Base-by-base conservation (phyloP, 345 rosid species). In the Eucalyptus decipiens region DNA sequence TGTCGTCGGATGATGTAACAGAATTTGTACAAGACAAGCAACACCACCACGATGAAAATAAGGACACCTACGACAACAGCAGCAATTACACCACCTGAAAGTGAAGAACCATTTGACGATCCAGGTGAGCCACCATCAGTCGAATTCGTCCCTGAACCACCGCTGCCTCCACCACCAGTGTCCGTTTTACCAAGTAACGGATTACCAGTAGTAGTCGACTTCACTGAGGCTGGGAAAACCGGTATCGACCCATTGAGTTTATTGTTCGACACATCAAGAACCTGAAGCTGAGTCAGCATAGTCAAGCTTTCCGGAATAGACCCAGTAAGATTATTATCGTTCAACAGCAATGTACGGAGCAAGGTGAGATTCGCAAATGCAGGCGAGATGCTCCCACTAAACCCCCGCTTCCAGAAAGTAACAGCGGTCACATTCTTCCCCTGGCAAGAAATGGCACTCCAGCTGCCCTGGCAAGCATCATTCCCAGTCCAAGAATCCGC, bases 401-500 rank as follows among this genome's bases (percentile, higher is more conserved):
- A 92, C 28, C 87, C 88, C 88, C 90, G 94, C 87, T 93, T 97
- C 8, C 60, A 93, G 21, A 97, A 93, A 76, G 90, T 95, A 67
- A 97, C 87, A 3, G 90, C 90, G n/a, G 87, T 90, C 72, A 97
- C 93, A 51, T 58, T 94, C 80, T 67, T 90, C 80, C 86, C 88
- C 90, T 95, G 95, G 60, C 98, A 97, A 6, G 89, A 85, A 28
- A 97, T 91, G 87, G 90, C 95, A 37, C 93, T 54, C 97, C 97
- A 96, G 23, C 43, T 6, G 43, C 89, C 86, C 43, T 37, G 43
- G 50, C 99, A 96, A 87, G 98, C 94, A 88, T 96, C 88, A 87
- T 97, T 94, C 86, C 98, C 99, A 13, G 49, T 19, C 99, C 98
- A 97, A 40, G 93, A 90, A 49, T 96, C 95, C 34, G 97, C 92